Percentiles rank a stretch among this genome's conserved stretches.
phyloP scores from a whole-genome alignment of 495 filamentous ascomycete species.

The Lindgomyces ingoldianus region DNA sequence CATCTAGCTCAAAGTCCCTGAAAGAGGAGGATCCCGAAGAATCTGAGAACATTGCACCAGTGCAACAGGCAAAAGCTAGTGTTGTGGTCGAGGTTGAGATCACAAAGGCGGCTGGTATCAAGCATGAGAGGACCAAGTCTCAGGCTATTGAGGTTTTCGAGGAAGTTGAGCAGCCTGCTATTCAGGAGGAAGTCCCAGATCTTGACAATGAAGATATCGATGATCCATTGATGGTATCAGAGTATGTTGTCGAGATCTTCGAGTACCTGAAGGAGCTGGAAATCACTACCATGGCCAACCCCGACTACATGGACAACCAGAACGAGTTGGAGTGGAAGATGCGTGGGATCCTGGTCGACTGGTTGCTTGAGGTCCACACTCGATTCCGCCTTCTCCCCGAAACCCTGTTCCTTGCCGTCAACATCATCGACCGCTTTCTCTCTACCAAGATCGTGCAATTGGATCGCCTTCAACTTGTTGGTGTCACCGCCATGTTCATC shows the following conservation, averaged over 20 bases:
- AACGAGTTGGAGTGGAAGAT: slow-evolving; percentile 97
- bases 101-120: neutral
- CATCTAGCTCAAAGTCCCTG: slow-evolving; percentile 52
- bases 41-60: slow-evolving; percentile 59
- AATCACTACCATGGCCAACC: slow-evolving; percentile 78
- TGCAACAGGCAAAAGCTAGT: slow-evolving; percentile 27
- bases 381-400: slow-evolving; percentile 97
- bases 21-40: slow-evolving; percentile 64
- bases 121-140: slow-evolving; percentile 24
- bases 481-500: slow-evolving; percentile 98
- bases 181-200: slow-evolving; percentile 54
- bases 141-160: slow-evolving; percentile 21
- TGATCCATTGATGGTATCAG: slow-evolving; percentile 95
- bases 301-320: slow-evolving; percentile 91
- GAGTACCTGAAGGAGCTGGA: slow-evolving; percentile 92
- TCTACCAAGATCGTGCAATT: slow-evolving; percentile 90
- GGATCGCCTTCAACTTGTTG: slow-evolving; percentile 92
- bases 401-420: slow-evolving; percentile 94
- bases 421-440: slow-evolving; percentile 97
- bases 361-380: slow-evolving; percentile 97
- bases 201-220: slow-evolving; percentile 85
- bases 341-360: slow-evolving; percentile 95
- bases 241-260: slow-evolving; percentile 97
- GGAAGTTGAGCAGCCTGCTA: slow-evolving; percentile 52
- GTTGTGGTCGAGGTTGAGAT: slow-evolving; percentile 13